Evolutionary conservation across 2,329 filamentous ascomycete genomes (phyloP).

Genomic region (Furcasterigmium furcatum): DNA sequence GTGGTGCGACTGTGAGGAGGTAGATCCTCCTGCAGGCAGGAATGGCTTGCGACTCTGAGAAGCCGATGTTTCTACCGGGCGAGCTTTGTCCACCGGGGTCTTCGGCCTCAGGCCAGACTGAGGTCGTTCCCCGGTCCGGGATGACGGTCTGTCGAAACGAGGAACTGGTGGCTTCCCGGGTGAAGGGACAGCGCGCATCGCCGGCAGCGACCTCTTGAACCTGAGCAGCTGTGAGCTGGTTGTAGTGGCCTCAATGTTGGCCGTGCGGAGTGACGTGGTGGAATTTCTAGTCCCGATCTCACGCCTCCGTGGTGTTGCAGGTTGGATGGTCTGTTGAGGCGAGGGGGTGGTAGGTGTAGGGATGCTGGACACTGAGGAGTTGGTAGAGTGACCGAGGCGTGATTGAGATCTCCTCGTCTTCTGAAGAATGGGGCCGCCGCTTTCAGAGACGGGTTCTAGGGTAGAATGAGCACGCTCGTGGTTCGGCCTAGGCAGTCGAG

Average conservation of each 20-base stretch:
- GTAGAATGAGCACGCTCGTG: slow-evolving; percentile 71
- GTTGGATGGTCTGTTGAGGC: slow-evolving; percentile 48
- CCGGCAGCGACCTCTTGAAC: slow-evolving; percentile 63
- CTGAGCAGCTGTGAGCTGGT: slow-evolving; percentile 63
- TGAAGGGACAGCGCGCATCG: slow-evolving; percentile 48
- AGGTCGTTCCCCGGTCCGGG: slow-evolving; percentile 53
- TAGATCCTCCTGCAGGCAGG: slow-evolving; percentile 71
- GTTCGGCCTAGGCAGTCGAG: slow-evolving; percentile 76
- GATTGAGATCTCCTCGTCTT: slow-evolving; percentile 62
- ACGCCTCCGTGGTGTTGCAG: slow-evolving; percentile 58
- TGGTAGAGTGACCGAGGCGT: slow-evolving; percentile 64
- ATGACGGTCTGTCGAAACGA: slow-evolving; percentile 56
- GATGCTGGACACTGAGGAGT: slow-evolving; percentile 65
- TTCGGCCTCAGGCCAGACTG: slow-evolving; percentile 58
- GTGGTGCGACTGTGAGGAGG: slow-evolving; percentile 70
- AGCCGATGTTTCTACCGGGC: slow-evolving; percentile 48
- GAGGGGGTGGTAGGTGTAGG: slow-evolving; percentile 58
- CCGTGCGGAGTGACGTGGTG: slow-evolving; percentile 47
- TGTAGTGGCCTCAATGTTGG: slow-evolving; percentile 53
- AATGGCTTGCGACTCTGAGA: slow-evolving; percentile 68
- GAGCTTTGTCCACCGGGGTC: slow-evolving; percentile 65
- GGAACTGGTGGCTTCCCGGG: slow-evolving; percentile 44
- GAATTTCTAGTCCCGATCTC: slow-evolving; percentile 56
- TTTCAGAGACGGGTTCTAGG: slow-evolving; percentile 91
- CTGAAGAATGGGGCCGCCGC: slow-evolving; percentile 64